Evolutionary conservation across 805 yeast species (phyloP).

Genomic region (Kluyveromyces siamensis): DNA sequence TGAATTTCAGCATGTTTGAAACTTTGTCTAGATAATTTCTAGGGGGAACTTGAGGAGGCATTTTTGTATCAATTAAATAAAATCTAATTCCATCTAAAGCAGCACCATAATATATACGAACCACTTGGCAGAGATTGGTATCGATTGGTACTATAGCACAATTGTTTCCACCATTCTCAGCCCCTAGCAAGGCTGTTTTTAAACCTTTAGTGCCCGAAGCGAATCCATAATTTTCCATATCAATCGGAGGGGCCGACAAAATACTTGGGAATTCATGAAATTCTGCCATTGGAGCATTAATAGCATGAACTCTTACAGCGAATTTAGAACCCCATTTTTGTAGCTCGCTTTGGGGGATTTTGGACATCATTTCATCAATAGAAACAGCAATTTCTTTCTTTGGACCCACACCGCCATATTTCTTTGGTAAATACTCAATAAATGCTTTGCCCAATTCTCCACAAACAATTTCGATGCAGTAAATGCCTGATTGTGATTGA

Average conservation of each 20-base stretch:
- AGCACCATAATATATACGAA: slow-evolving; percentile 62
- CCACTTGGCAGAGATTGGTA: slow-evolving; percentile 32
- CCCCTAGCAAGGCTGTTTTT: slow-evolving; percentile 23
- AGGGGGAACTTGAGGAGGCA: slow-evolving; percentile 39
- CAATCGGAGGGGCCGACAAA: slow-evolving; percentile 10
- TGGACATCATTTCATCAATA: slow-evolving; percentile 35
- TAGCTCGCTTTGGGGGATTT: slow-evolving; percentile 24
- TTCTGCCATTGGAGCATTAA: slow-evolving; percentile 51
- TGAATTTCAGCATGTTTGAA: slow-evolving; percentile 15
- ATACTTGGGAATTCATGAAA: slow-evolving; percentile 39
- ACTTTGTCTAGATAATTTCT: slow-evolving; percentile 34
- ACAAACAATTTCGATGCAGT: slow-evolving; percentile 58
- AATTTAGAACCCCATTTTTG: slow-evolving; percentile 23
- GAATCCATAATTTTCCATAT: slow-evolving; percentile 24
- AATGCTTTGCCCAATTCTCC: slow-evolving; percentile 46
- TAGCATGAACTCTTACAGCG: slow-evolving; percentile 43
- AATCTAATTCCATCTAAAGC: slow-evolving; percentile 80
- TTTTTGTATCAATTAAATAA: slow-evolving; percentile 14
- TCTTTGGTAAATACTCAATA: slow-evolving; percentile 50
- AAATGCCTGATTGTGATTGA: slow-evolving; percentile 58
- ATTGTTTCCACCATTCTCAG: slow-evolving; percentile 20
- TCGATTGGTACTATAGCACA: slow-evolving; percentile 23
- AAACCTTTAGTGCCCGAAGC: slow-evolving; percentile 15
- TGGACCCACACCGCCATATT: slow-evolving; percentile 53
- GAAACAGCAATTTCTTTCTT: slow-evolving; percentile 42